Percentiles rank a stretch among this genome's conserved stretches.
Evolutionary conservation across 768 basidiomycete species (phyloP).

Genomic region (Polyporus arcularius): DNA sequence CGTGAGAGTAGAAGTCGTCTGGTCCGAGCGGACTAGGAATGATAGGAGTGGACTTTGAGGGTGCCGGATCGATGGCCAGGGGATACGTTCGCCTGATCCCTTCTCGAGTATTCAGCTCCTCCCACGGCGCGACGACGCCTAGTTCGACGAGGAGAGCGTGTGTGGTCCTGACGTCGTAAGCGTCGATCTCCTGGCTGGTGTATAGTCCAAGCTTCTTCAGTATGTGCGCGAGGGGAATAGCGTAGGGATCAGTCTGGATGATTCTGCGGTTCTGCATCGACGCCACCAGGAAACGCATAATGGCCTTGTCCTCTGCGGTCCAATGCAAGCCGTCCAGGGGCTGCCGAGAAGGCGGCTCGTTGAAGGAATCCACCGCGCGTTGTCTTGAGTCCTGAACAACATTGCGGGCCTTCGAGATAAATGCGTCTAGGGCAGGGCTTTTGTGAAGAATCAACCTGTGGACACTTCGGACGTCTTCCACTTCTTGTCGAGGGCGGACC

Average conservation of each 20-base stretch:
- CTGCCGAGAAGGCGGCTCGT: conserved; percentile 32
- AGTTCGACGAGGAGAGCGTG: conserved; percentile 62
- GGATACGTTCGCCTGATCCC: background rate
- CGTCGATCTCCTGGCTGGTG: conserved; percentile 22
- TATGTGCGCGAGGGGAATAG: conserved; percentile 51
- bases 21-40: conserved; percentile 46
- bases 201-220: conserved; percentile 55
- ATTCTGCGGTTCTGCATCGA: conserved; percentile 50
- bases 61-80: background rate
- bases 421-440: conserved; percentile 45
- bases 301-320: conserved; percentile 52
- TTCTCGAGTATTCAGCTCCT: conserved; percentile 43
- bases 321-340: conserved; percentile 40
- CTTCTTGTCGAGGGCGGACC: conserved; percentile 62
- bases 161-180: conserved; percentile 36
- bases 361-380: conserved; percentile 32
- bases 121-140: conserved; percentile 82
- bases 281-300: conserved; percentile 60
- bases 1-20: conserved; percentile 62
- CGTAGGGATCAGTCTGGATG: conserved; percentile 66
- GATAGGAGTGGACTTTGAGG: conserved; percentile 1
- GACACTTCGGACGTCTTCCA: conserved; percentile 52
- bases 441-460: conserved; percentile 45
- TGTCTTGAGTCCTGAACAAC: conserved; percentile 40
- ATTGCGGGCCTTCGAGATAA: conserved; percentile 49